Conservation (phyloP, 2,329 filamentous ascomycete genomes). For the Cylindrodendrum hubeiense region DNA sequence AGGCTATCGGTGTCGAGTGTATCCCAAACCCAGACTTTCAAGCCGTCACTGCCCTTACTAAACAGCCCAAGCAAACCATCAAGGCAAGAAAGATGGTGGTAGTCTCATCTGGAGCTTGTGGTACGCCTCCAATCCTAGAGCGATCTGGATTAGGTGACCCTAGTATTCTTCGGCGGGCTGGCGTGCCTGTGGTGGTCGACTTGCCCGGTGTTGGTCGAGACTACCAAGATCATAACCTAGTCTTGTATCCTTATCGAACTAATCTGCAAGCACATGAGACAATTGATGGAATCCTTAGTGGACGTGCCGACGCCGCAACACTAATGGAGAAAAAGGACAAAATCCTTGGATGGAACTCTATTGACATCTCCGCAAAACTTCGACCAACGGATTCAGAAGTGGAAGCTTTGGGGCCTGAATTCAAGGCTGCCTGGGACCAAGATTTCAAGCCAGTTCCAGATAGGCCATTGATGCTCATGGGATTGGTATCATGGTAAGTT, state of each 20-base stretch:
- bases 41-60: conserved; percentile 15
- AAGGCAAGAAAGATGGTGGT: conserved; percentile 48
- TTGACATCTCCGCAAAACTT: conserved; percentile 68
- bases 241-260: conserved; percentile 63
- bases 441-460: conserved; percentile 61
- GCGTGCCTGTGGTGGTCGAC: conserved; percentile 59
- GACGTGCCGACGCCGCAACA: conserved; percentile 58
- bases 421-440: conserved; percentile 65
- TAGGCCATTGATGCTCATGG: conserved; percentile 62
- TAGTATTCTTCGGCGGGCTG: conserved; percentile 60
- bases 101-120: conserved; percentile 60
- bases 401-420: conserved; percentile 63
- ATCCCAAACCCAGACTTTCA: conserved; percentile 54
- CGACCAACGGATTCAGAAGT: conserved; percentile 67
- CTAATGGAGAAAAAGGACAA: conserved; percentile 61
- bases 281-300: conserved; percentile 64
- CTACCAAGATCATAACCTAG: conserved; percentile 68
- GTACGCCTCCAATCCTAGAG: conserved; percentile 69
- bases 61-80: conserved; percentile 32
- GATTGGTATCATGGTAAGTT: conserved; percentile 43
- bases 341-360: conserved; percentile 68
- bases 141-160: conserved; percentile 71
- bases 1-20: conserved; percentile 71
- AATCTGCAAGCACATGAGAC: conserved; percentile 48
- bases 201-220: conserved; percentile 65